These are phyloP conservation scores for Bryoerythrophyllum caledonicum DNA, from an alignment of 225 moss, liverwort and hornwort genomes.

Conservation along the genomic window DNA sequence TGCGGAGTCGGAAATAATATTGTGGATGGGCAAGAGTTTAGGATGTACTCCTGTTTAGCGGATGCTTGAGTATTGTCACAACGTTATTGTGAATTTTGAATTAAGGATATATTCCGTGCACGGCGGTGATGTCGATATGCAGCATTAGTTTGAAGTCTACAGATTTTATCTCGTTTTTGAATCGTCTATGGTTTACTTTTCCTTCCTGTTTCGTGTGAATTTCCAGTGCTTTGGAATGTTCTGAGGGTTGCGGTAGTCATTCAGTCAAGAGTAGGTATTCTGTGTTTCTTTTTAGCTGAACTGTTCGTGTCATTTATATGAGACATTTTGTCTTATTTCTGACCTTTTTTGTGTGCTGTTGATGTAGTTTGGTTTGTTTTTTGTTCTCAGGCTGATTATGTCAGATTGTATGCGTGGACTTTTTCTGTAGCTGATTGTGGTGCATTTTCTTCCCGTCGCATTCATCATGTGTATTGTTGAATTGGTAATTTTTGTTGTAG, in stretches of 20 bases:
- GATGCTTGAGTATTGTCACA: not conserved
- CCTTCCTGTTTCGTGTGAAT: not conserved
- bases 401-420: not conserved
- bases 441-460: not conserved
- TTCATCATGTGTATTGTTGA: not conserved
- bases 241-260: not conserved
- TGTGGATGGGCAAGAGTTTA: not conserved
- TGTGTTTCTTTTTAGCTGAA: not conserved
- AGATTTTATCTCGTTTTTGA: too few species aligned
- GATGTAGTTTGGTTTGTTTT: not conserved
- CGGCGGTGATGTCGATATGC: too few species aligned
- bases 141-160: not conserved
- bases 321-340: not conserved
- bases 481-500: not conserved
- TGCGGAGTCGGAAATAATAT: not conserved
- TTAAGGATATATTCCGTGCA: not conserved
- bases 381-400: not conserved
- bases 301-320: not conserved
- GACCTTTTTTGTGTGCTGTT: not conserved
- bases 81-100: not conserved
- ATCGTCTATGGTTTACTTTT: not conserved
- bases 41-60: not conserved
- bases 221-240: not conserved
- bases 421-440: not conserved
- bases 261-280: not conserved